These are phyloP conservation scores for Iris macrosiphon DNA, from an alignment of 106 monocot genomes.

Conservation along the genomic window DNA sequence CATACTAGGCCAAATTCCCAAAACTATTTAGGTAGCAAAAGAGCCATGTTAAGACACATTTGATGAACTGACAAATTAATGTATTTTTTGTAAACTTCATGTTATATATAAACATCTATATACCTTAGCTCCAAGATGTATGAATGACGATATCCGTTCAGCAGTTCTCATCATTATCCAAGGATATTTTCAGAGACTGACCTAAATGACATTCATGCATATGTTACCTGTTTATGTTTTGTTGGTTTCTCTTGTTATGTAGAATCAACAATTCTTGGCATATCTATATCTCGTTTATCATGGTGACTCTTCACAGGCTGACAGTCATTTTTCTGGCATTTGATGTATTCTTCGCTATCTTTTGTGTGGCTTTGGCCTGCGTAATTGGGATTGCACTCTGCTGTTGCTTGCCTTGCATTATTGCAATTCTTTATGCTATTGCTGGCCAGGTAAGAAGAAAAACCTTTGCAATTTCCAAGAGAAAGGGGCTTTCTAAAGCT, in stretches of 20 bases:
- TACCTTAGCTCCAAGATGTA: too few relatives aligned
- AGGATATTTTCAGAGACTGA: background rate
- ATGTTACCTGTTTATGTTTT: background rate
- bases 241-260: background rate
- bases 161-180: too few relatives aligned
- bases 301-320: conserved; percentile 3
- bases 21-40: too few relatives aligned
- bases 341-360: conserved; percentile 22
- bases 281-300: background rate
- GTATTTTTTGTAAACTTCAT: too few relatives aligned
- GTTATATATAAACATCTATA: too few relatives aligned
- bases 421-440: conserved; percentile 27
- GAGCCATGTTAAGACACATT: too few relatives aligned
- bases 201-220: background rate
- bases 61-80: too few relatives aligned
- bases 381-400: conserved; percentile 28
- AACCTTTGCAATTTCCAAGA: too few relatives aligned
- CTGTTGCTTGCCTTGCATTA: conserved; percentile 35
- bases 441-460: too few relatives aligned
- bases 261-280: background rate
- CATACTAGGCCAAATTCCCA: too few relatives aligned
- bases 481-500: too few relatives aligned
- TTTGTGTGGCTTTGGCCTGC: conserved; percentile 25
- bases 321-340: conserved; percentile 27
- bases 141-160: too few relatives aligned